Conservation (phyloP, 2,329 filamentous ascomycete species). For the Emergomyces africanus region DNA sequence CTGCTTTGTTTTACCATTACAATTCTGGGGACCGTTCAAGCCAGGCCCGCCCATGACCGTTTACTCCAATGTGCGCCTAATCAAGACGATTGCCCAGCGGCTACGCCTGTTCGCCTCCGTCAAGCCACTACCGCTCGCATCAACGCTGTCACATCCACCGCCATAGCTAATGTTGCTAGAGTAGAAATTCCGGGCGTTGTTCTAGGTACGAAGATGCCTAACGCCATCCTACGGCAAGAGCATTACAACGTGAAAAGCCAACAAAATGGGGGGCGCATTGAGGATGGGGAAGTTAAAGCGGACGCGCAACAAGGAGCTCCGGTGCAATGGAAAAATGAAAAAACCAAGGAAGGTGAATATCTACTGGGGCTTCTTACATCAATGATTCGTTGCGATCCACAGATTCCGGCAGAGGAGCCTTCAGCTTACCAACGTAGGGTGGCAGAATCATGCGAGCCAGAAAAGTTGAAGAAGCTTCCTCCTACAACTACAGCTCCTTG, state of each 20-base stretch:
- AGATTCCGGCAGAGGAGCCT: not conserved
- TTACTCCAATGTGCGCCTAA: not conserved
- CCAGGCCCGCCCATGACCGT: too few species aligned
- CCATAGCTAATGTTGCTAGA: not conserved
- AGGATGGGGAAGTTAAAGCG: not conserved
- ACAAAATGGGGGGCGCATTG: not conserved
- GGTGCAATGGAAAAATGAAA: not conserved
- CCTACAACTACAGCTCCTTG: not conserved
- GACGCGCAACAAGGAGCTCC: not conserved
- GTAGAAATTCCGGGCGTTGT: not conserved
- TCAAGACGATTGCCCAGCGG: not conserved
- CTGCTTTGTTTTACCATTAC: not conserved
- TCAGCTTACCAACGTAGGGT: not conserved
- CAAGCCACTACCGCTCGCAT: not conserved
- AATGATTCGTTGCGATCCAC: not conserved
- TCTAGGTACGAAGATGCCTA: not conserved
- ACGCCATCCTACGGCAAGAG: not conserved
- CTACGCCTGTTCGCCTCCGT: not conserved
- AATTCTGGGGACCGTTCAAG: not conserved
- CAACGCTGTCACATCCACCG: not conserved
- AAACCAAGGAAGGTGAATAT: not conserved
- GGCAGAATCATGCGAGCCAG: not conserved
- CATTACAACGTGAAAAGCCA: not conserved
- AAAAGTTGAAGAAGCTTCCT: not conserved
- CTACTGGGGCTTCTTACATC: not conserved